These are phyloP conservation scores for Ogataea zsoltii DNA, from an alignment of 805 yeast genomes.

Conservation along the genomic window DNA sequence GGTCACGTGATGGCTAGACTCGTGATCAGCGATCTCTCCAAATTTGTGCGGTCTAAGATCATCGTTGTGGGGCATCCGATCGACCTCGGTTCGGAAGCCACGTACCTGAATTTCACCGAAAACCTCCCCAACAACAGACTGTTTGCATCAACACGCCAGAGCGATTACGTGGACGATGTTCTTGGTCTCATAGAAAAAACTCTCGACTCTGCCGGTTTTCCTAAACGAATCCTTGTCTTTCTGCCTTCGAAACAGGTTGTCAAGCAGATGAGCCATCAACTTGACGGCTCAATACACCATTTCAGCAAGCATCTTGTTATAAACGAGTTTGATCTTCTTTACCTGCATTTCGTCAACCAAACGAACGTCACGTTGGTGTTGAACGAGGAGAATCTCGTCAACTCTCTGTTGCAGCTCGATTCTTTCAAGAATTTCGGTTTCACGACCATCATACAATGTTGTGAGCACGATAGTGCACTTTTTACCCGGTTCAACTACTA, in stretches of 20 bases:
- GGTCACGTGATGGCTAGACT: slow-evolving; percentile 4
- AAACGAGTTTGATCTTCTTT: slow-evolving; percentile 9
- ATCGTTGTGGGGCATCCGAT: slow-evolving; percentile 11
- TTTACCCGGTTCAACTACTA: slow-evolving; percentile 8
- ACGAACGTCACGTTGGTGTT: slow-evolving; percentile 9
- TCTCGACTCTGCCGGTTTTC: background rate
- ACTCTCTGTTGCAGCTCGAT: slow-evolving; percentile 9
- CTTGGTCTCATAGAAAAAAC: background rate
- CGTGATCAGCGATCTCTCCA: slow-evolving; percentile 2
- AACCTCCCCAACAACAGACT: slow-evolving; percentile 1
- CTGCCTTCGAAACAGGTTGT: slow-evolving; percentile 14
- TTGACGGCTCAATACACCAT: slow-evolving; percentile 5
- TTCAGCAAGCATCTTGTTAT: slow-evolving; percentile 6
- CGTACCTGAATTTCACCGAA: slow-evolving; percentile 4
- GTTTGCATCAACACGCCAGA: slow-evolving; percentile 6
- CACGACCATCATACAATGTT: slow-evolving; percentile 14
- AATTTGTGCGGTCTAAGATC: background rate
- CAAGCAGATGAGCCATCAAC: slow-evolving; percentile 6
- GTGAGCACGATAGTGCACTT: background rate
- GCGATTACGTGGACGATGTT: slow-evolving; percentile 5
- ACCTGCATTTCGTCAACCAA: slow-evolving; percentile 14
- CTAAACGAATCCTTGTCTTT: slow-evolving; percentile 8
- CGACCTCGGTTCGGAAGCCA: background rate
- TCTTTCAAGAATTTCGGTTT: slow-evolving; percentile 9
- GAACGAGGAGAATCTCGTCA: slow-evolving; percentile 12